These are phyloP conservation scores for Ambrosia trifida DNA, from an alignment of 129 eudicot genomes.

Conservation along the genomic window DNA sequence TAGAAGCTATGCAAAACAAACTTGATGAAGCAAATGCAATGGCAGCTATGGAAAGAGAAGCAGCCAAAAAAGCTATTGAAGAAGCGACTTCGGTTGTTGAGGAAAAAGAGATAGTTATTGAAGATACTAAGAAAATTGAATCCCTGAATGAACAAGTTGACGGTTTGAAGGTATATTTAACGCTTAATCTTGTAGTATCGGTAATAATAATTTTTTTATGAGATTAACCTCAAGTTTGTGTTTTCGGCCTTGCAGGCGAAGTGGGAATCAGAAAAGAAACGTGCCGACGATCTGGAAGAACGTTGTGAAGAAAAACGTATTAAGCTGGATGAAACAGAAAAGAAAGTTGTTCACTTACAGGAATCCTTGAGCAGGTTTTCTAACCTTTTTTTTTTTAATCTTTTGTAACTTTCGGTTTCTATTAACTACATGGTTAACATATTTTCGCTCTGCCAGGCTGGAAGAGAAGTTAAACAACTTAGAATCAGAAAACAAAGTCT, in stretches of 20 bases:
- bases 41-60: slow-evolving; percentile 76
- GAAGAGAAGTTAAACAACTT: slow-evolving; percentile 85
- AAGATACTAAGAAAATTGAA: slow-evolving; percentile 82
- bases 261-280: slow-evolving; percentile 61
- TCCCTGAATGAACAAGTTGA: slow-evolving; percentile 60
- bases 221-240: slow-evolving; percentile 5
- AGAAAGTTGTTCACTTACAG: slow-evolving; percentile 64
- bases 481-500: slow-evolving; percentile 93
- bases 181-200: slow-evolving; percentile 5
- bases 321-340: slow-evolving; percentile 80
- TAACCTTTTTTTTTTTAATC: neutral
- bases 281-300: slow-evolving; percentile 56
- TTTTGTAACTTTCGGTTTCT: slow-evolving; percentile 12
- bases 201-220: slow-evolving; percentile 1
- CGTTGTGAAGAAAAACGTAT: slow-evolving; percentile 62
- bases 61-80: slow-evolving; percentile 88
- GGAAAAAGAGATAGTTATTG: slow-evolving; percentile 79
- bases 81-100: slow-evolving; percentile 94
- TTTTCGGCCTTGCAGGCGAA: slow-evolving; percentile 42
- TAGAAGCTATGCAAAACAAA: slow-evolving; percentile 66
- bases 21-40: slow-evolving; percentile 76
- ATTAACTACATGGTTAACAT: slow-evolving; percentile 15
- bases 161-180: slow-evolving; percentile 58
- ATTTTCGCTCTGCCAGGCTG: slow-evolving; percentile 44
- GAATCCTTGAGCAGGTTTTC: slow-evolving; percentile 67